A percentile compares a stretch with the other conserved stretches of the same genome.
Conservation (phyloP, 2,329 filamentous ascomycete species). For the Cladosporium sp. region DNA sequence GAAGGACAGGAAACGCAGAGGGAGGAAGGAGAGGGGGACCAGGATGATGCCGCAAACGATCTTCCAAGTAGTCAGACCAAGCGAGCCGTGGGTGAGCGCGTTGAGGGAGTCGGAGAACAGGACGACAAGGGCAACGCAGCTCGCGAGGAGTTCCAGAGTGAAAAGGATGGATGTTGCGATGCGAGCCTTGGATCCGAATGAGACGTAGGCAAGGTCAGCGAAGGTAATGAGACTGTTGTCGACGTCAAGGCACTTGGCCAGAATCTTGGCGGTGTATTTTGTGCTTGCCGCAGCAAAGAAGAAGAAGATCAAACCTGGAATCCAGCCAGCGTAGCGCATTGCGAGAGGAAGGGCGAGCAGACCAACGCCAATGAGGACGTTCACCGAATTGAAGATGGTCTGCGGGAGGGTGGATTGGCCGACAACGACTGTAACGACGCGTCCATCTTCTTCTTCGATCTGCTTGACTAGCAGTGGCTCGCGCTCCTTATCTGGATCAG, state of each 20-base stretch:
- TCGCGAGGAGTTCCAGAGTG: slow-evolving; percentile 80
- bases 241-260: slow-evolving; percentile 85
- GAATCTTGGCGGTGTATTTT: slow-evolving; percentile 78
- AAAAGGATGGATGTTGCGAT: slow-evolving; percentile 83
- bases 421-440: slow-evolving; percentile 78
- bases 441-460: slow-evolving; percentile 80
- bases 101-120: slow-evolving; percentile 93
- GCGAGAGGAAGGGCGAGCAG: slow-evolving; percentile 86
- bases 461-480: slow-evolving; percentile 84
- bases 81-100: slow-evolving; percentile 67
- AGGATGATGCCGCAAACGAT: slow-evolving; percentile 76
- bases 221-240: slow-evolving; percentile 88
- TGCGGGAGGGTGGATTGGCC: slow-evolving; percentile 95
- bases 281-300: slow-evolving; percentile 73
- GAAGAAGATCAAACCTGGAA: slow-evolving; percentile 76
- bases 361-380: slow-evolving; percentile 87
- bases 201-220: slow-evolving; percentile 87
- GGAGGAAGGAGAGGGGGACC: slow-evolving; percentile 80
- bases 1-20: slow-evolving; percentile 79
- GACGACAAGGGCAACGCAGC: slow-evolving; percentile 85
- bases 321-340: slow-evolving; percentile 83
- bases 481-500: slow-evolving; percentile 47
- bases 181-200: slow-evolving; percentile 79
- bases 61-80: slow-evolving; percentile 76
- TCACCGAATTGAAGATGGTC: slow-evolving; percentile 95